phyloP scores from a whole-genome alignment of 2,329 filamentous ascomycete genomes.

The Diaporthe helianthi region DNA sequence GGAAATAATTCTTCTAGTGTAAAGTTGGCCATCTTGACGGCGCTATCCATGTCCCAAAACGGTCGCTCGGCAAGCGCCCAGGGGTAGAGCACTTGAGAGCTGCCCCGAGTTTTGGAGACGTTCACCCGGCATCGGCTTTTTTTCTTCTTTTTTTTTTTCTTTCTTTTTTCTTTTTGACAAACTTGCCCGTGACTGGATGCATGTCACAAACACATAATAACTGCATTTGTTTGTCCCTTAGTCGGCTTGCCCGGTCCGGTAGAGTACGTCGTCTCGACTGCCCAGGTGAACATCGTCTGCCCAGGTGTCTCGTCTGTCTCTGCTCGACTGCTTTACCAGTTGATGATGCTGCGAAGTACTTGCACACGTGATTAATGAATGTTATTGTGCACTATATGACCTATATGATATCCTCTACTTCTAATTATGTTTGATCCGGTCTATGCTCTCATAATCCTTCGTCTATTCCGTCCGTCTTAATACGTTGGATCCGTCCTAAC shows the following conservation, averaged over 20 bases:
- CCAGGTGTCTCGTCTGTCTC: neutral
- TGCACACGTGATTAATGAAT: neutral
- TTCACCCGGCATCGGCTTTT: neutral
- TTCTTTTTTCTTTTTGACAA: too few species aligned
- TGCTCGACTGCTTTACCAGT: too few species aligned
- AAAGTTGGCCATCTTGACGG: neutral
- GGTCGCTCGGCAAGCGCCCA: neutral
- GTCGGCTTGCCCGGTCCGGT: slow-evolving; percentile 15
- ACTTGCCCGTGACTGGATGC: neutral
- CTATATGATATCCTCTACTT: neutral
- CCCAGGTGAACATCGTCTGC: neutral
- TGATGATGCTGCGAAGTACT: neutral
- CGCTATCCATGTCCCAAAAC: neutral
- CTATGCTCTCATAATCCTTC: neutral
- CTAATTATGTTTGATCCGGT: neutral
- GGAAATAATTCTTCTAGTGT: neutral
- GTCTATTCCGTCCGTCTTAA: slow-evolving; percentile 3
- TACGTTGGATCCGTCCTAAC: neutral
- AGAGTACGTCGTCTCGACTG: slow-evolving; percentile 4
- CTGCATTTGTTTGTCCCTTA: neutral
- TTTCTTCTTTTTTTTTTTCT: too few species aligned
- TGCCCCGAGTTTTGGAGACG: neutral
- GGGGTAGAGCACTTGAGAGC: too few species aligned
- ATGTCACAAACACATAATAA: neutral
- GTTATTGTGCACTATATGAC: too few species aligned